A percentile compares a stretch with the other conserved stretches of the same genome.
phyloP scores from a whole-genome alignment of 495 filamentous ascomycete genomes.

The Daldinia caldariorum region DNA sequence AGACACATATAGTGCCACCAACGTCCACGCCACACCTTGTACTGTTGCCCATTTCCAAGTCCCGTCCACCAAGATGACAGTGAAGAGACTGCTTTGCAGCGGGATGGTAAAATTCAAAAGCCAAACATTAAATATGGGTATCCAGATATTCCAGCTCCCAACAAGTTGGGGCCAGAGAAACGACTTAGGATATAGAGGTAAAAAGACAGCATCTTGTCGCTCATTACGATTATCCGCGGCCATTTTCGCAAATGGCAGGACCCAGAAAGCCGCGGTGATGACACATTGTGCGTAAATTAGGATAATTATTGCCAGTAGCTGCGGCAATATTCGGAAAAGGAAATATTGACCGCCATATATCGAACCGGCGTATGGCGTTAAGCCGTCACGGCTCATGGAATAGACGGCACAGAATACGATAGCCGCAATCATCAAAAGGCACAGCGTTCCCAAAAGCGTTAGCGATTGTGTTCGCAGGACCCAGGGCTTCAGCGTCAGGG shows the following conservation, averaged over 20 bases:
- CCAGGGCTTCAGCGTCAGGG: constrained; percentile 71
- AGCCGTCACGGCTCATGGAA: constrained; percentile 68
- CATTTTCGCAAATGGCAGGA: constrained; percentile 80
- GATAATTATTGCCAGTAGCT: constrained; percentile 75
- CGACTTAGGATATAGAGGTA: constrained; percentile 62
- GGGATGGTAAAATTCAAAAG: constrained; percentile 59
- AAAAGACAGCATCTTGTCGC: constrained; percentile 62
- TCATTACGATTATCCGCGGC: constrained; percentile 63
- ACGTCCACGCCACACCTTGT: constrained; percentile 78
- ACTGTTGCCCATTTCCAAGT: constrained; percentile 84
- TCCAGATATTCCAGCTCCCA: constrained; percentile 58
- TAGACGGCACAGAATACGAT: constrained; percentile 79
- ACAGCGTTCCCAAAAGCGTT: constrained; percentile 64
- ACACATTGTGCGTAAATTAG: constrained; percentile 79
- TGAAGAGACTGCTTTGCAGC: constrained; percentile 59
- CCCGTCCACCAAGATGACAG: constrained; percentile 53
- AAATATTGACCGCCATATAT: constrained; percentile 81
- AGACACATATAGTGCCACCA: constrained; percentile 77
- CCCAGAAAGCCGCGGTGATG: constrained; percentile 77
- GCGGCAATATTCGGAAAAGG: constrained; percentile 83
- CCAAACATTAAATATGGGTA: constrained; percentile 57
- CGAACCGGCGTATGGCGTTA: constrained; percentile 68
- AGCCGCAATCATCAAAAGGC: constrained; percentile 74
- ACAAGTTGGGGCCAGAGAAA: constrained; percentile 59
- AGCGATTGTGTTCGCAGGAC: constrained; percentile 72